phyloP scores from a whole-genome alignment of 1,139 yeast species.

The Candida sp. region DNA sequence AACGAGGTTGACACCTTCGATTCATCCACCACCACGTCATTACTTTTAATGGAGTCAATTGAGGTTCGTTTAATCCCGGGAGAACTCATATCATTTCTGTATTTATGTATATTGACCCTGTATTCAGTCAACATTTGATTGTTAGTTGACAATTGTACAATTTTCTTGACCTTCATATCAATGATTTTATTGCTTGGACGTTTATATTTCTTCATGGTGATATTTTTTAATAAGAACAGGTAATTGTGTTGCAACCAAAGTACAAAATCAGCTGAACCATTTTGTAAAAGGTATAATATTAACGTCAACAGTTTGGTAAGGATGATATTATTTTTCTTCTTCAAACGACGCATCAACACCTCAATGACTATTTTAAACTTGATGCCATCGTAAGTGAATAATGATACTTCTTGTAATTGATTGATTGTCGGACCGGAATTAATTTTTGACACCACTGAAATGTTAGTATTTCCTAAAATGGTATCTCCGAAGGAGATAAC shows the following conservation, averaged over 20 bases:
- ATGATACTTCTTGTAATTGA: constrained; percentile 32
- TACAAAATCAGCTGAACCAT: constrained; percentile 33
- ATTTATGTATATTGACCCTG: constrained; percentile 33
- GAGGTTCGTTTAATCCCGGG: constrained; percentile 27
- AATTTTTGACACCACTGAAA: background rate
- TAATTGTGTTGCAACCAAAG: constrained; percentile 21
- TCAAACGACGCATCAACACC: constrained; percentile 12
- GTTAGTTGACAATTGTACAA: constrained; percentile 25
- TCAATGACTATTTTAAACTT: constrained; percentile 14
- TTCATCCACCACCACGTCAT: constrained; percentile 3
- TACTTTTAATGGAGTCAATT: constrained; percentile 6
- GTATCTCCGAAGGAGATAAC: too few relatives aligned
- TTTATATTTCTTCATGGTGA: too few relatives aligned
- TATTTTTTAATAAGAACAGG: too few relatives aligned
- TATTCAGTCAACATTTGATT: constrained; percentile 22
- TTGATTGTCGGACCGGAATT: constrained; percentile 33
- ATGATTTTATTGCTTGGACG: constrained; percentile 9
- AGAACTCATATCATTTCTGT: constrained; percentile 37
- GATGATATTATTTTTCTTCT: too few relatives aligned
- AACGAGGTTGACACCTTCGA: too few relatives aligned
- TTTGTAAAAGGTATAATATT: constrained; percentile 32
- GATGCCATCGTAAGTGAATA: constrained; percentile 20
- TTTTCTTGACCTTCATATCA: constrained; percentile 19
- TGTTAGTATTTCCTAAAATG: background rate
- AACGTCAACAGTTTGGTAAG: too few relatives aligned